Evolutionary conservation across 257 asterid genomes (phyloP).

Genomic region (Nicotiana tomentosiformis): DNA sequence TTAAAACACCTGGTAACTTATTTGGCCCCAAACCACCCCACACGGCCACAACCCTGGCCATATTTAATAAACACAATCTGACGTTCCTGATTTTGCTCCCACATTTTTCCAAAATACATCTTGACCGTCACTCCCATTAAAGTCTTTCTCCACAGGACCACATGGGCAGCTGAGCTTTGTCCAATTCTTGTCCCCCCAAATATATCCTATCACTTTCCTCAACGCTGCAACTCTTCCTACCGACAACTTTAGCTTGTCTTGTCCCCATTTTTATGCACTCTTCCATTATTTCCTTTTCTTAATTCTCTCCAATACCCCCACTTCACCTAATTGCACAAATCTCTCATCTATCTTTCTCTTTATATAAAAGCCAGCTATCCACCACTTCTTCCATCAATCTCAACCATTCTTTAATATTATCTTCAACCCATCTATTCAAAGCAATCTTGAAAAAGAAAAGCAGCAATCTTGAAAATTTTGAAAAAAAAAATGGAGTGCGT

Average conservation of each 20-base stretch:
- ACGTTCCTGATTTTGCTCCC: conserved; percentile 20
- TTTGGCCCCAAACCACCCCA: too few species aligned
- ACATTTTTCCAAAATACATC: conserved; percentile 31
- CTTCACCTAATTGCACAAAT: neutral
- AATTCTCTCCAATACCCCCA: neutral
- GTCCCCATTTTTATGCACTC: conserved; percentile 32
- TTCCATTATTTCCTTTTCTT: neutral
- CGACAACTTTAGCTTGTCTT: conserved; percentile 40
- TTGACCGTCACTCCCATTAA: neutral
- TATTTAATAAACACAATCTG: neutral
- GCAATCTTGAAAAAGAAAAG: neutral
- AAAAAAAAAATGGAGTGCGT: conserved; percentile 20
- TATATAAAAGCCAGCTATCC: neutral
- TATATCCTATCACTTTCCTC: conserved; percentile 24
- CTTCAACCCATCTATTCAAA: neutral
- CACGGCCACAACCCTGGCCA: too few species aligned
- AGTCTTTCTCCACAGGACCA: conserved; percentile 20
- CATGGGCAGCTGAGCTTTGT: conserved; percentile 51
- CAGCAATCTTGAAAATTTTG: neutral
- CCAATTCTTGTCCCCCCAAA: conserved; percentile 45
- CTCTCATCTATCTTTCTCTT: neutral
- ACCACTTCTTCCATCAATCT: neutral
- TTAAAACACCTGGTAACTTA: too few species aligned
- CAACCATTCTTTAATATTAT: neutral
- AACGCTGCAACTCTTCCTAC: conserved; percentile 25